Evolutionary conservation across 1,284 basidiomycete genomes (phyloP).

Genomic region (Rhodotorula sp.): DNA sequence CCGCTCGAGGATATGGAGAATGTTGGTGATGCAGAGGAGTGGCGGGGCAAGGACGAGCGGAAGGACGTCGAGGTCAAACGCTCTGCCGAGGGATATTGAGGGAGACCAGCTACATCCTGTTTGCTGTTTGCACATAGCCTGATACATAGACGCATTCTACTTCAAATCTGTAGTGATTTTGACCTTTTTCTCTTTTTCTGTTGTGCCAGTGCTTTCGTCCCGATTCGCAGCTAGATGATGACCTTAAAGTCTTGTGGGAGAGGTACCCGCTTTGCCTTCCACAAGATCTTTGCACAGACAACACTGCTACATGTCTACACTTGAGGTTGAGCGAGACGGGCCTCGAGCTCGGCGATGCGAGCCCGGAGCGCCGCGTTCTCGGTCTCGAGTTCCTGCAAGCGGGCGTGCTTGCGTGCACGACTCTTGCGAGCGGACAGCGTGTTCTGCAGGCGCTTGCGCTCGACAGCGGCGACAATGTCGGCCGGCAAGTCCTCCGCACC

Average conservation of each 20-base stretch:
- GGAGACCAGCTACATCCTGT: too few species aligned
- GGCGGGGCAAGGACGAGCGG: background rate
- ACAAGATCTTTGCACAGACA: too few species aligned
- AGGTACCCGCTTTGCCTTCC: too few species aligned
- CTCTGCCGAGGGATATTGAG: constrained; percentile 14
- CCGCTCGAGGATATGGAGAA: background rate
- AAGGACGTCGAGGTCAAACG: constrained; percentile 16
- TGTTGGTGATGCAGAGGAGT: constrained; percentile 3
- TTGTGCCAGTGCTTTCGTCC: too few species aligned
- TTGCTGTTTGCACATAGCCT: too few species aligned
- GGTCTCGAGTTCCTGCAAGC: constrained; percentile 63
- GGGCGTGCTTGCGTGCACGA: constrained; percentile 70
- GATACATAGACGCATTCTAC: too few species aligned
- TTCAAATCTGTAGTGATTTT: too few species aligned
- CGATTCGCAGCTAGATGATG: too few species aligned
- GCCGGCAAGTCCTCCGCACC: constrained; percentile 50
- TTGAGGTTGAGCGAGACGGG: background rate
- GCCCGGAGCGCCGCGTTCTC: constrained; percentile 50
- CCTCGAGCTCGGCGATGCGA: constrained; percentile 13
- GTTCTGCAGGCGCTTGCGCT: constrained; percentile 73
- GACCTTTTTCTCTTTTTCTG: too few species aligned
- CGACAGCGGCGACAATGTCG: constrained; percentile 59
- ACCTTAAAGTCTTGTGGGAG: too few species aligned
- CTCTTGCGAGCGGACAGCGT: constrained; percentile 73
- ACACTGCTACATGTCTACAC: too few species aligned